Percentiles rank a stretch among this genome's conserved stretches.
Conservation (phyloP, 352 stramenopile species). For the Globisporangium polare region DNA sequence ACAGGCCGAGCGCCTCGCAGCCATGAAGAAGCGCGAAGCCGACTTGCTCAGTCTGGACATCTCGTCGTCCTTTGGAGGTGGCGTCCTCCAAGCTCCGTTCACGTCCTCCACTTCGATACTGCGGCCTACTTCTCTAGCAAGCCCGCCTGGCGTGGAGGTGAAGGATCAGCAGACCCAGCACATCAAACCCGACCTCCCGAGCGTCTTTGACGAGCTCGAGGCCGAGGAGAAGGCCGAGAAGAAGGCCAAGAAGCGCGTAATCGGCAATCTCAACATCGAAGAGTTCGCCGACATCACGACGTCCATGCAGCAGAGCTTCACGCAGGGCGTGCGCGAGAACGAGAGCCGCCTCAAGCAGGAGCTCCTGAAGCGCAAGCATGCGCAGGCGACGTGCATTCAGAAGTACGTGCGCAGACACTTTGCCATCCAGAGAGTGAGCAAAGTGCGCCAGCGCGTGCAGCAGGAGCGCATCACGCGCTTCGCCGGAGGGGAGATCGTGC, state of each 20-base stretch:
- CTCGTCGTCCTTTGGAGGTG: slow-evolving; percentile 5
- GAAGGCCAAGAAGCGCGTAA: slow-evolving; percentile 26
- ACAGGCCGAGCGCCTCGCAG: slow-evolving; percentile 30
- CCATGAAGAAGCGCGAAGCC: slow-evolving; percentile 26
- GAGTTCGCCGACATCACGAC: slow-evolving; percentile 43
- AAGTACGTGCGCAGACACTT: slow-evolving; percentile 54
- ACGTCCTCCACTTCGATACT: slow-evolving; percentile 9
- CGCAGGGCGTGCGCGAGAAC: slow-evolving; percentile 40
- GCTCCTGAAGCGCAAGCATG: slow-evolving; percentile 39
- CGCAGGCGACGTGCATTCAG: slow-evolving; percentile 48
- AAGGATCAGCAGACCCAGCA: slow-evolving; percentile 27
- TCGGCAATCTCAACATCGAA: slow-evolving; percentile 39
- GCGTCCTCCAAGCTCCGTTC: not conserved
- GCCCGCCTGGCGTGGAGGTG: slow-evolving; percentile 22
- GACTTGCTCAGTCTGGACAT: slow-evolving; percentile 26
- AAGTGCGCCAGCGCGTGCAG: slow-evolving; percentile 33
- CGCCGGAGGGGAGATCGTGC: slow-evolving; percentile 60
- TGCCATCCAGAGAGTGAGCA: slow-evolving; percentile 28
- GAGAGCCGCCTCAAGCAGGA: slow-evolving; percentile 47
- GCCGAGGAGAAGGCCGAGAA: slow-evolving; percentile 56
- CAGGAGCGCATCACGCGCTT: slow-evolving; percentile 38
- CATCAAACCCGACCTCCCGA: slow-evolving; percentile 46
- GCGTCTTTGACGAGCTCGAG: slow-evolving; percentile 77
- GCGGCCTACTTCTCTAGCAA: slow-evolving; percentile 4
- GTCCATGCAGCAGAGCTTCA: slow-evolving; percentile 42